Conservation (phyloP, 139 green algal genomes). For the Chara braunii region DNA sequence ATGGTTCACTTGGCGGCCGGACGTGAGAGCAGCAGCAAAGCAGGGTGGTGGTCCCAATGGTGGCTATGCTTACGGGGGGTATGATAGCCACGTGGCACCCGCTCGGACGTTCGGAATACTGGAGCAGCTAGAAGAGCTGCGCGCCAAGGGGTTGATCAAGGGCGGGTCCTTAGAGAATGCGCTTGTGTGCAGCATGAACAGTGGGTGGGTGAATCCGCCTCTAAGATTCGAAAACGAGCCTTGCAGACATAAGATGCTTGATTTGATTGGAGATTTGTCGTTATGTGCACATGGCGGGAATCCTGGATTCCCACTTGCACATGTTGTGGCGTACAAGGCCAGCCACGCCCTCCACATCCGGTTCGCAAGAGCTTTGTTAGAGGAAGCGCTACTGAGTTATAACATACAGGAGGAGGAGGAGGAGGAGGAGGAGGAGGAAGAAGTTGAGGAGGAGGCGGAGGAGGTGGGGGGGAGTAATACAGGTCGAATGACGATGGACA, state of each 20-base stretch:
- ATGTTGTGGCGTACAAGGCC: constrained; percentile 66
- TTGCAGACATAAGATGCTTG: constrained; percentile 55
- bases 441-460: no score
- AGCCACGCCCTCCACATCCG: constrained; percentile 17
- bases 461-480: no score
- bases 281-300: constrained; percentile 50
- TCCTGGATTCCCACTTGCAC: constrained; percentile 56
- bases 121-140: constrained; percentile 41
- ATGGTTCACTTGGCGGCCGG: constrained; percentile 68
- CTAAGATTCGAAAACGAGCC: constrained; percentile 68
- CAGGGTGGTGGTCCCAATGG: no score
- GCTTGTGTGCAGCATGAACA: constrained; percentile 46
- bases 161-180: constrained; percentile 50
- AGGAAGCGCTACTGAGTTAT: no score
- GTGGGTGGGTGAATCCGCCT: constrained; percentile 35
- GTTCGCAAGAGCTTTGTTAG: no score
- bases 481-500: no score
- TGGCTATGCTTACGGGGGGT: no score
- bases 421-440: no score
- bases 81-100: constrained; percentile 47
- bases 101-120: constrained; percentile 55
- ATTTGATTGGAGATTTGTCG: constrained; percentile 60
- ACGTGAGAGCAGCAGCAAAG: constrained; percentile 29
- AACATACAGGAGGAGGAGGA: no score
- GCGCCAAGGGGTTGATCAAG: constrained; percentile 46